These are phyloP conservation scores for Irpex sp. DNA, from an alignment of 1,284 basidiomycete species.

Conservation along the genomic window DNA sequence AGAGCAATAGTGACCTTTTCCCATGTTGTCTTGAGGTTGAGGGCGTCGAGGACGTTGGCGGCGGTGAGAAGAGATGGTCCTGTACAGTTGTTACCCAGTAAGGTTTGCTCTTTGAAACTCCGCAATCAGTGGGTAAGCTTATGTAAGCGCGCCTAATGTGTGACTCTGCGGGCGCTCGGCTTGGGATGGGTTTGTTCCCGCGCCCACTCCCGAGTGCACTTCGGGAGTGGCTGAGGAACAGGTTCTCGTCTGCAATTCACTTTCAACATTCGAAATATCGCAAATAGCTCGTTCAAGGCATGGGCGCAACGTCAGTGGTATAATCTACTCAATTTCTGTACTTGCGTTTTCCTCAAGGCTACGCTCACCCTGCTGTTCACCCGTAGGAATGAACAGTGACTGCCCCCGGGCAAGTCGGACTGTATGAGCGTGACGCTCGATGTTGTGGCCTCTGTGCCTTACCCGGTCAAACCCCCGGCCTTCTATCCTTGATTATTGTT, in stretches of 20 bases:
- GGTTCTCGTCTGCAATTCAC: too few relatives aligned
- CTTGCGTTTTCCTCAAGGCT: not conserved
- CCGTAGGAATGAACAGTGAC: not conserved
- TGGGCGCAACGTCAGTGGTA: not conserved
- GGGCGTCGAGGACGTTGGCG: constrained; percentile 17
- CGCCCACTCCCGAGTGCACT: not conserved
- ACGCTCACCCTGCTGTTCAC: not conserved
- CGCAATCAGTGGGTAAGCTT: not conserved
- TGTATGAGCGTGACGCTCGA: not conserved
- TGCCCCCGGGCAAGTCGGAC: not conserved
- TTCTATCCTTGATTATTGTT: too few relatives aligned
- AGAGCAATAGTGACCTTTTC: constrained; percentile 48
- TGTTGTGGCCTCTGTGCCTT: not conserved
- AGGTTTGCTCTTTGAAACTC: constrained; percentile 2
- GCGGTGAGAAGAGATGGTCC: constrained; percentile 15
- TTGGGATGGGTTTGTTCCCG: not conserved
- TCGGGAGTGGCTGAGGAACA: too few relatives aligned
- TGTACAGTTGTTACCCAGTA: constrained; percentile 11
- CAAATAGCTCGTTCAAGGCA: too few relatives aligned
- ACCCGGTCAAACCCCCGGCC: too few relatives aligned
- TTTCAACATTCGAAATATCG: too few relatives aligned
- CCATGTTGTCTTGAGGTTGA: constrained; percentile 54
- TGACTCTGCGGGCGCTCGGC: not conserved
- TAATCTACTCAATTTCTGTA: not conserved
- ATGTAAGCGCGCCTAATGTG: not conserved